Evolutionary conservation across 2,329 filamentous ascomycete species (phyloP).

Genomic region (Helotiales sp.): DNA sequence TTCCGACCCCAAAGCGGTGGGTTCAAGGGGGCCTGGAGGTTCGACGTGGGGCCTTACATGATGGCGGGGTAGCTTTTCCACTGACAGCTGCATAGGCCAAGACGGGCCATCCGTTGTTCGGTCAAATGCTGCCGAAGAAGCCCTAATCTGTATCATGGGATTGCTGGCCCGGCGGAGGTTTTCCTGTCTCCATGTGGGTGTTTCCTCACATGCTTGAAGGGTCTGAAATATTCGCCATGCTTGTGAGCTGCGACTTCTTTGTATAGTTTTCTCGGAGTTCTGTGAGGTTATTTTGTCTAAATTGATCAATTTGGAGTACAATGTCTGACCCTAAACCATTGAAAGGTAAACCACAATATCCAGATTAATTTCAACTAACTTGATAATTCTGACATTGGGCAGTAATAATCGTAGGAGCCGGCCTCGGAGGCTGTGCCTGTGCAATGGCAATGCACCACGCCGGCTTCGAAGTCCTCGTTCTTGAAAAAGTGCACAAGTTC

Average conservation of each 20-base stretch:
- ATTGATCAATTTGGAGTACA: neutral
- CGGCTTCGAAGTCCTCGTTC: constrained; percentile 42
- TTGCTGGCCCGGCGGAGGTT: neutral
- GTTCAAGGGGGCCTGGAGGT: neutral
- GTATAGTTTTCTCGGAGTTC: no score
- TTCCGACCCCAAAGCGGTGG: neutral
- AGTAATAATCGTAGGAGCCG: constrained; percentile 51
- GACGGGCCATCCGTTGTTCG: neutral
- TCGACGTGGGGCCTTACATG: neutral
- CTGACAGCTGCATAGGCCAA: neutral
- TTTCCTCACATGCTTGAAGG: neutral
- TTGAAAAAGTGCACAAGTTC: constrained; percentile 46
- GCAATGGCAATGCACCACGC: constrained; percentile 49
- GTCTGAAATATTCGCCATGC: neutral
- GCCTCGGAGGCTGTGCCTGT: constrained; percentile 48
- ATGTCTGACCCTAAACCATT: constrained; percentile 6
- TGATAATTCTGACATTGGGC: neutral
- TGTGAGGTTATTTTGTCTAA: no score
- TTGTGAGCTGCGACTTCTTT: no score
- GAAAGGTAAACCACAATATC: constrained; percentile 8
- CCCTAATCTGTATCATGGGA: neutral
- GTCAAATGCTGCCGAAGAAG: neutral
- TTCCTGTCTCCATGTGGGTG: neutral
- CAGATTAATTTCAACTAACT: neutral
- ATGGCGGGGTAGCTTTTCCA: neutral